These are phyloP conservation scores for Bipolaris victoriae DNA, from an alignment of 2,329 filamentous ascomycete species.

Conservation along the genomic window DNA sequence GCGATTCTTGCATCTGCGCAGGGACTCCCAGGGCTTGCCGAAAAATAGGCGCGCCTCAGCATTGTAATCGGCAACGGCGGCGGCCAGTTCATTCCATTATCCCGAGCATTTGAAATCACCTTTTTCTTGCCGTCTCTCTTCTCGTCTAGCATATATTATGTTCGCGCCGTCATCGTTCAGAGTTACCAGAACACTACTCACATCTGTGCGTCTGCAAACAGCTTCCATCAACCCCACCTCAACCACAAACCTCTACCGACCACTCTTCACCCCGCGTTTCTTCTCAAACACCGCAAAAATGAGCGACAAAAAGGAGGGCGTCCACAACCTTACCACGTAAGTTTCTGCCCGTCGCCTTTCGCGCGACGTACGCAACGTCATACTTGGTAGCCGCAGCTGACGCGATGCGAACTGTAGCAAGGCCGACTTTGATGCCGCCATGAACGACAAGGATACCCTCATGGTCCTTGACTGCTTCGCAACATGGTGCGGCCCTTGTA, in stretches of 20 bases:
- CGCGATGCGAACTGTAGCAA: conserved; percentile 54
- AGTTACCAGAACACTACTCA: conserved; percentile 52
- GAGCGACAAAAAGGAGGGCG: conserved; percentile 51
- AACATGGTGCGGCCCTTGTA: conserved; percentile 94
- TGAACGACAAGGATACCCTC: conserved; percentile 61
- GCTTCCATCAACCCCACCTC: conserved; percentile 37
- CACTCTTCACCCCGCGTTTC: conserved; percentile 43
- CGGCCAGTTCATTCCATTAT: conserved; percentile 45
- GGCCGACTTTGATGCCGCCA: conserved; percentile 63
- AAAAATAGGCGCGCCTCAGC: conserved; percentile 35
- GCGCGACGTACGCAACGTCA: conserved; percentile 19
- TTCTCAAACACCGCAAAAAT: conserved; percentile 53
- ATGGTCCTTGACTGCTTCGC: conserved; percentile 88
- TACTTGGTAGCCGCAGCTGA: conserved; percentile 15
- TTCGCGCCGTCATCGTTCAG: conserved; percentile 46
- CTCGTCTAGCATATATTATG: conserved; percentile 47
- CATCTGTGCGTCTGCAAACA: conserved; percentile 48
- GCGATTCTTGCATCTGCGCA: conserved; percentile 25
- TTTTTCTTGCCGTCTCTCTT: conserved; percentile 26
- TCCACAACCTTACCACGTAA: conserved; percentile 58
- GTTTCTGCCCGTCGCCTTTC: conserved; percentile 27
- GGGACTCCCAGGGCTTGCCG: conserved; percentile 39
- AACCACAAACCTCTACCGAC: conserved; percentile 41
- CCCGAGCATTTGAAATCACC: conserved; percentile 45
- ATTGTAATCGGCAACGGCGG: conserved; percentile 38